Percentiles rank a stretch among this genome's conserved stretches.
phyloP scores from a whole-genome alignment of 306 rosid species.

The Notholithocarpus densiflorus region DNA sequence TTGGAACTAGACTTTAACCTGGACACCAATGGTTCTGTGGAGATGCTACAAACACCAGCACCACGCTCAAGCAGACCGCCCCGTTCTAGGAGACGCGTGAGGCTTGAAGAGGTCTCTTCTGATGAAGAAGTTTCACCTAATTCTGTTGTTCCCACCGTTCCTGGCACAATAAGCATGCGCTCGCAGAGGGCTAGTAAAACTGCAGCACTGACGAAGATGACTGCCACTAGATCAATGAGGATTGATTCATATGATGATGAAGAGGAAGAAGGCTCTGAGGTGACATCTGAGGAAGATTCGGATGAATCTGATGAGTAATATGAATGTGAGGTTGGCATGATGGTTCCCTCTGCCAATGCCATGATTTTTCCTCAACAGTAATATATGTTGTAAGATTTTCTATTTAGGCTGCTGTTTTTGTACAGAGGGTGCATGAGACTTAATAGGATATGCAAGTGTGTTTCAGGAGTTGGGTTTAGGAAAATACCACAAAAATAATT shows the following conservation, averaged over 20 bases:
- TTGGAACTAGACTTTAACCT: constrained; percentile 42
- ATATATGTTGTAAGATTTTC: constrained; percentile 20
- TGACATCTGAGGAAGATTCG: constrained; percentile 53
- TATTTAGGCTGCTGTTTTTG: constrained; percentile 32
- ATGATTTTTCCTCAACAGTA: constrained; percentile 6
- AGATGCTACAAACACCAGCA: constrained; percentile 60
- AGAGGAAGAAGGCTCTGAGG: constrained; percentile 50
- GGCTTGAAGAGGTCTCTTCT: constrained; percentile 58
- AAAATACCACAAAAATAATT: background rate
- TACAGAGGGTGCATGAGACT: constrained; percentile 15
- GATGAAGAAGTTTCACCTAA: constrained; percentile 62
- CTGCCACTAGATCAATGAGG: constrained; percentile 29
- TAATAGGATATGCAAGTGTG: constrained; percentile 9
- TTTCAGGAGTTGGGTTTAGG: background rate
- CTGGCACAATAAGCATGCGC: constrained; percentile 38
- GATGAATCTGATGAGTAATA: constrained; percentile 39
- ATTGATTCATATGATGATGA: constrained; percentile 41
- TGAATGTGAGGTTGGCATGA: constrained; percentile 2
- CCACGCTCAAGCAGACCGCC: constrained; percentile 42
- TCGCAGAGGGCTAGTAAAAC: constrained; percentile 93
- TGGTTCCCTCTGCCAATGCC: background rate
- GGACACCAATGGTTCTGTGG: constrained; percentile 39
- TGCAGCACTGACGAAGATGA: constrained; percentile 70
- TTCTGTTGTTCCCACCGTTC: constrained; percentile 47
- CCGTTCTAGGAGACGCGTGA: constrained; percentile 59